These are phyloP conservation scores for Fusarium sp. DNA, from an alignment of 2,329 filamentous ascomycete species.

Conservation along the genomic window DNA sequence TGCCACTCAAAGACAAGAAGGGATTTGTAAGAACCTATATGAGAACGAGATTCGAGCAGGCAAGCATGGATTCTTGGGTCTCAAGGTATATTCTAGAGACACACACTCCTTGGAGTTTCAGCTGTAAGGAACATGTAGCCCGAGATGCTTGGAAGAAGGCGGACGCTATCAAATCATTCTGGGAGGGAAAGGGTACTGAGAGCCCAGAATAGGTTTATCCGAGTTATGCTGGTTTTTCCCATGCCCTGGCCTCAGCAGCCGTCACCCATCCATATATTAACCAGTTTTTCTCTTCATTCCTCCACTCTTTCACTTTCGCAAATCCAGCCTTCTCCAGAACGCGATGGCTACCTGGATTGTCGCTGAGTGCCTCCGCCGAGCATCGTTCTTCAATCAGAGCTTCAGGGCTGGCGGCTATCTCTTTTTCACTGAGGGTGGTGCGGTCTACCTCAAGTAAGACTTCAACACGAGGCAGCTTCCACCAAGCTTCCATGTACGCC, in stretches of 20 bases:
- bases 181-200: too few relatives aligned
- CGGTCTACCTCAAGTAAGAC: neutral
- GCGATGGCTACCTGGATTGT: neutral
- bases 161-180: too few relatives aligned
- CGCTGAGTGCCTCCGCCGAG: constrained; percentile 1
- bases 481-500: constrained; percentile 9
- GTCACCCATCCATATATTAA: constrained; percentile 12
- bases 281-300: constrained; percentile 13
- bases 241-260: neutral
- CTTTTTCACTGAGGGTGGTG: neutral
- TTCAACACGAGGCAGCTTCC: neutral
- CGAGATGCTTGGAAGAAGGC: too few relatives aligned
- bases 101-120: too few relatives aligned
- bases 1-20: too few relatives aligned
- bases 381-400: neutral
- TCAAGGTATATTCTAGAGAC: too few relatives aligned
- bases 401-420: neutral
- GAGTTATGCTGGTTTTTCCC: too few relatives aligned
- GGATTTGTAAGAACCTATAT: too few relatives aligned
- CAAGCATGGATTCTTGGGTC: too few relatives aligned
- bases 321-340: constrained; percentile 9
- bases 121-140: too few relatives aligned
- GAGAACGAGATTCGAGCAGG: too few relatives aligned
- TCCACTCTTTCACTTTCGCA: neutral
- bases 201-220: too few relatives aligned